Base-by-base conservation (phyloP, 1,284 basidiomycete species). In the Kalmanozyma brasiliensis region DNA sequence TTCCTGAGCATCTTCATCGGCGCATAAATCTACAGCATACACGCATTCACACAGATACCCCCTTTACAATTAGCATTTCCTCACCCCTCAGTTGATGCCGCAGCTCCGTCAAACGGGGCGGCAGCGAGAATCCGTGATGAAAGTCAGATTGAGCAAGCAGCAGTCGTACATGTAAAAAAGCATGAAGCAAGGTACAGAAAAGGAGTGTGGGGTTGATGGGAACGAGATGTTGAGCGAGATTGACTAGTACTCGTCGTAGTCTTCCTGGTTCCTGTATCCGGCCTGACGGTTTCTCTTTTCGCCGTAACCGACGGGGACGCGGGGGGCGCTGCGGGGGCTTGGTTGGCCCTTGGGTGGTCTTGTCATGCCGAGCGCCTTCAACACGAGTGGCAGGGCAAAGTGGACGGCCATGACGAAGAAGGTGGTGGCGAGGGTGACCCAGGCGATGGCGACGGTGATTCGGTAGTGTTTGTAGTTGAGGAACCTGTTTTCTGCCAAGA, bases 331-430 rank as follows among this genome's bases (percentile, higher is more conserved):
- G n/a, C n/a, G n/a, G n/a, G n/a, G n/a, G n/a, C n/a, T n/a, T n/a
- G n/a, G n/a, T n/a, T n/a, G 37, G 16, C 49, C 63, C 55, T 61
- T 71, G 22, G 68, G 67, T 3, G 67, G 67, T 17, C 67, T 55
- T 9, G 67, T 72, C 60, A 74, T 68, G 24, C 73, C 73, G 16
- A 74, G n/a, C 1, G 57, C 52, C 43, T 74, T 68, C 24, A 71
- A 40, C 29, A 73, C 64, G 13, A 72, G 29, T 4, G 75, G 75
- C 9, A 77, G 41, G 1, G 69, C 65, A 51, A 76, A 77, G 58
- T 77, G 75, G n/a, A 77, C 75, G 16, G 58, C 63, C 59, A 72
- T 76, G n/a, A 64, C 67, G 13, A 77, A 69, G 71, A 77, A 77
- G 6, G 55, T 56, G 11, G 72, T 66, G 1, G 66, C 71, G 26